Conservation (phyloP, 129 eudicot species). For the Escallonia herrerae region DNA sequence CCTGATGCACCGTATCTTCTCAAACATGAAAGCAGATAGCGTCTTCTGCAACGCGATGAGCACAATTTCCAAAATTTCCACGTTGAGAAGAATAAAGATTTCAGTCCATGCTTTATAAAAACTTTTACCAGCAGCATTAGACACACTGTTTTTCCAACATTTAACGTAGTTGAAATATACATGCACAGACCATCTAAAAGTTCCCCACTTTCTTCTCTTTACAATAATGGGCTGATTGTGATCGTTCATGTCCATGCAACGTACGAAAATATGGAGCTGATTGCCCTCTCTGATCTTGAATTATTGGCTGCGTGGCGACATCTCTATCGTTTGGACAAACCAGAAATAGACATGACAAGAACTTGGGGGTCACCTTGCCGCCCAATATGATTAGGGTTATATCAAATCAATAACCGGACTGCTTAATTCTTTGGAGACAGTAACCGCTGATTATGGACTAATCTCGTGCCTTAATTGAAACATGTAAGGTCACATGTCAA, state of each 20-base stretch:
- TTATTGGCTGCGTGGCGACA: slow-evolving; percentile 31
- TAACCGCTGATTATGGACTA: background rate
- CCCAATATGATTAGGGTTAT: background rate
- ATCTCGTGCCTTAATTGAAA: background rate
- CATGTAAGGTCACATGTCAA: background rate
- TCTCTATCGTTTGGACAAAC: background rate
- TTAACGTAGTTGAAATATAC: background rate
- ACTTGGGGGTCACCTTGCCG: background rate
- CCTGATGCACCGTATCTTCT: no score
- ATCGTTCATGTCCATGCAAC: background rate
- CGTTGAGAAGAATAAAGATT: no score
- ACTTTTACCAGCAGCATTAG: no score
- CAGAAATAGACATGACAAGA: background rate
- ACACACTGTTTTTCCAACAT: no score
- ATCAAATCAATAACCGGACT: background rate
- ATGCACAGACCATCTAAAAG: background rate
- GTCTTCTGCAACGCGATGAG: no score
- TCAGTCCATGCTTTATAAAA: no score
- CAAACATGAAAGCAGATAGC: no score
- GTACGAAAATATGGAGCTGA: background rate
- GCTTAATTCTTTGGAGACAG: slow-evolving; percentile 9
- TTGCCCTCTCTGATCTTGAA: slow-evolving; percentile 9
- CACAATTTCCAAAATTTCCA: no score
- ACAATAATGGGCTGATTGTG: background rate
- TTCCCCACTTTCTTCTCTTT: no score